Percentiles rank a stretch among this genome's conserved stretches.
These are phyloP conservation scores for Penicillium daleae DNA, from an alignment of 495 filamentous ascomycete species.

Conservation along the genomic window DNA sequence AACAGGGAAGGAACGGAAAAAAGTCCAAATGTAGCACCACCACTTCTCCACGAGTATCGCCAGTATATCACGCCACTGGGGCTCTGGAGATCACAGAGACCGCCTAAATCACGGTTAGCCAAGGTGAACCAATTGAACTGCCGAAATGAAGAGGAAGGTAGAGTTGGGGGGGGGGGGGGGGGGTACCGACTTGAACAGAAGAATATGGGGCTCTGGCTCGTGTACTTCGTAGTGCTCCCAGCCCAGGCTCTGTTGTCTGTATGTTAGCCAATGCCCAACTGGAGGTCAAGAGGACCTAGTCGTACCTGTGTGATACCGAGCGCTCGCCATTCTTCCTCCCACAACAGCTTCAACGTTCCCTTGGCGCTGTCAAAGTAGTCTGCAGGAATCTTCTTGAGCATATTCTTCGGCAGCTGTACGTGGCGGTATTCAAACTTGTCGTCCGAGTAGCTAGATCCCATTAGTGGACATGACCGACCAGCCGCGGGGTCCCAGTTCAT, in stretches of 20 bases:
- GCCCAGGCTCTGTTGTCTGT: slow-evolving; percentile 75
- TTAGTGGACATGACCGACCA: slow-evolving; percentile 4
- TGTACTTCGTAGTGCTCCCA: slow-evolving; percentile 99
- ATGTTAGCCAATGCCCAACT: slow-evolving; percentile 25
- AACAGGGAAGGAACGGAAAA: not conserved
- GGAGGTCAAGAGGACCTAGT: not conserved
- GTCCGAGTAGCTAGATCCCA: slow-evolving; percentile 75
- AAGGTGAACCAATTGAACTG: not conserved
- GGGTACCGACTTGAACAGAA: slow-evolving; percentile 88
- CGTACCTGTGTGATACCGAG: slow-evolving; percentile 93
- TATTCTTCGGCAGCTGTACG: slow-evolving; percentile 94
- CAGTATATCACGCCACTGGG: slow-evolving; percentile 52
- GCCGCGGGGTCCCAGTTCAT: slow-evolving; percentile 3
- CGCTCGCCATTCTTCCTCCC: slow-evolving; percentile 98
- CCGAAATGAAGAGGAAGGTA: not conserved
- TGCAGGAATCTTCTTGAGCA: slow-evolving; percentile 95
- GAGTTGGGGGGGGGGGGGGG: too few species aligned
- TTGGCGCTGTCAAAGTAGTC: slow-evolving; percentile 92
- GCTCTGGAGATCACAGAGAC: slow-evolving; percentile 81
- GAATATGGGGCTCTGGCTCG: slow-evolving; percentile 96
- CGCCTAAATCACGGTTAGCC: slow-evolving; percentile 56
- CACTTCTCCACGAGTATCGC: slow-evolving; percentile 18
- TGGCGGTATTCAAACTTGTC: slow-evolving; percentile 91
- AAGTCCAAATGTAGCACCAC: slow-evolving; percentile 17
- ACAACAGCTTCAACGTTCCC: slow-evolving; percentile 91